Evolutionary conservation across 176 grass and related monocot species (phyloP), one percentile per base, ranked within the genome.

Genomic region (Luzula sylvatica): DNA sequence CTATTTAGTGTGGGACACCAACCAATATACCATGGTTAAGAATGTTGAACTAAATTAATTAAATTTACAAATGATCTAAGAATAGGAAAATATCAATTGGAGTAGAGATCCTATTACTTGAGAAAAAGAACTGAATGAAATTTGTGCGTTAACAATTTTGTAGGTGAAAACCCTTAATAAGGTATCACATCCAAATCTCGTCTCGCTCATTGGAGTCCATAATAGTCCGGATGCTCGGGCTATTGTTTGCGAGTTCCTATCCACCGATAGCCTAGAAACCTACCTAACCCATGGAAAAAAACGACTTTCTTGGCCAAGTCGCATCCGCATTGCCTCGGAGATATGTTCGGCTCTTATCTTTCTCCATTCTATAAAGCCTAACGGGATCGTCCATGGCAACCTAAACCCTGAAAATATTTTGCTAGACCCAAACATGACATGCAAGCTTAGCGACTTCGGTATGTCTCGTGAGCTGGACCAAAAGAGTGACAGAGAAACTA

Each of bases 261-360:
- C 72, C 42, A 79, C 75, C 1, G 80, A 80, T 19, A 84, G 76
- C 72, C 66, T 90, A 14, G 86, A 90, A 52, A 73, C 83, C 27
- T 65, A 66, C 1, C 76, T 90, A 5, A 58, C 72, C 53, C 56
- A 58, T n/a, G 53, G 55, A 28, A 75, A 68, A 17, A 4, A 69
- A 22, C 8, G 72, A 18, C 76, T 90, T 50, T 30, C 68, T 49
- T 90, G 80, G 86, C 70, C 56, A 52, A 44, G 5, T 17, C 76
- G 86, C 19, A 28, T 70, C 58, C 51, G 58, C 23, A 72, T 90
- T 28, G 80, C 80, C 23, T 46, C 12, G 0, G 80, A 90, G 56
- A 81, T 90, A 30, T 85, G 87, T 65, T 81, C 69, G 1, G 81
- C 73, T 2, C 73, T 92, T n/a, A 74, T 84, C 25, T 92, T 85